Conservation (phyloP, 805 yeast species). For the Metschnikowia peoriensis region DNA sequence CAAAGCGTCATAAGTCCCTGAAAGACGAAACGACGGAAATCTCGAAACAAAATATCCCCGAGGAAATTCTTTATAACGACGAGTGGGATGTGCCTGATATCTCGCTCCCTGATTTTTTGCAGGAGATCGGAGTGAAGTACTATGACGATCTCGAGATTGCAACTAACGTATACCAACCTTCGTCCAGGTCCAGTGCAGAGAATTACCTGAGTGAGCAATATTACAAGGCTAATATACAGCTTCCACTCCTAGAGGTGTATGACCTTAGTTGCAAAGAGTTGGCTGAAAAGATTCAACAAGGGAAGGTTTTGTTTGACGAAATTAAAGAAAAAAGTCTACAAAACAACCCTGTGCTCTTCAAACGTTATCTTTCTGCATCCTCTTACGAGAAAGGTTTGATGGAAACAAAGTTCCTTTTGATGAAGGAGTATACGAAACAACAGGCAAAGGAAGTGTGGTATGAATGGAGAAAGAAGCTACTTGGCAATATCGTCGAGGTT, state of each 20-base stretch:
- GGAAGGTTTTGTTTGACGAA: constrained; percentile 45
- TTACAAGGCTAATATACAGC: constrained; percentile 36
- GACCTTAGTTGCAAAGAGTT: constrained; percentile 56
- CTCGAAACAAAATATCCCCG: neutral
- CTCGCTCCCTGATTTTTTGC: constrained; percentile 37
- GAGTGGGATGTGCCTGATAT: constrained; percentile 32
- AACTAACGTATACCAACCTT: constrained; percentile 22
- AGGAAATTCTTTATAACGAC: constrained; percentile 12
- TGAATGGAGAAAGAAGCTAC: constrained; percentile 56
- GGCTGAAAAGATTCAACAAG: constrained; percentile 48
- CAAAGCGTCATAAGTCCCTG: constrained; percentile 6
- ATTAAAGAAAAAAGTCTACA: constrained; percentile 45
- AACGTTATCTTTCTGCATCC: constrained; percentile 44
- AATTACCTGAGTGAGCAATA: constrained; percentile 27
- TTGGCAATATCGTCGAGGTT: constrained; percentile 43
- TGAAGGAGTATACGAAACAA: constrained; percentile 50
- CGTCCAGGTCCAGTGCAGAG: constrained; percentile 13
- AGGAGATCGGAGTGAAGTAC: constrained; percentile 41
- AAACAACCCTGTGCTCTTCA: constrained; percentile 50
- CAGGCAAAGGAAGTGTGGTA: constrained; percentile 60
- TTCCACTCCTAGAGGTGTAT: constrained; percentile 47
- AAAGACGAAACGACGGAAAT: neutral
- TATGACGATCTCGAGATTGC: constrained; percentile 46
- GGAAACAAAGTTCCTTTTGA: constrained; percentile 47
- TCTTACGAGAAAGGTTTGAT: constrained; percentile 38